Conservation (phyloP, 2,329 filamentous ascomycete species). For the Botrytis pseudocinerea region DNA sequence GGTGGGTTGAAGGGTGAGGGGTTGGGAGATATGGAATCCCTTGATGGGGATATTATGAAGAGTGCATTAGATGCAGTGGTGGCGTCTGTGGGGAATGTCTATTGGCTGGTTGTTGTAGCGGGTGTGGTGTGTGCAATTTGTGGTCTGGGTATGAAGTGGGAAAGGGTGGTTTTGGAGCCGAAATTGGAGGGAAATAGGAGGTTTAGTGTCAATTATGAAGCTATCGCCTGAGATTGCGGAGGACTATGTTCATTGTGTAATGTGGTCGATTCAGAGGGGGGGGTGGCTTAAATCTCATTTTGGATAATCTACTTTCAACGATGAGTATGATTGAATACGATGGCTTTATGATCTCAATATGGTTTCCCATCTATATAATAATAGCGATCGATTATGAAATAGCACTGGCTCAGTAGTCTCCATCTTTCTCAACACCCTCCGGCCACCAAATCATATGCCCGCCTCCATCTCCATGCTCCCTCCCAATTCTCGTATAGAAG, state of each 20-base stretch:
- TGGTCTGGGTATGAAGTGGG: conserved; percentile 2
- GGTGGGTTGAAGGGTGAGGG: not conserved
- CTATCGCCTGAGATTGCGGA: not conserved
- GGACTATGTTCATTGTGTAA: not conserved
- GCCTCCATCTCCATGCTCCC: conserved; percentile 26
- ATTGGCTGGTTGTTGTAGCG: not conserved
- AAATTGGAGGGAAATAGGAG: not conserved
- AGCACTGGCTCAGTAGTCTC: not conserved
- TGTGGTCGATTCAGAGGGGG: not conserved
- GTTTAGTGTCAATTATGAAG: not conserved
- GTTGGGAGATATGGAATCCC: not conserved
- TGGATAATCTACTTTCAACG: not conserved
- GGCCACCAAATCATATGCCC: conserved; percentile 35
- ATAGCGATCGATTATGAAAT: not conserved
- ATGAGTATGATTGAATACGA: not conserved
- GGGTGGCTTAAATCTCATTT: not conserved
- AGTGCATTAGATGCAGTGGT: not conserved
- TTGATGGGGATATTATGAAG: not conserved
- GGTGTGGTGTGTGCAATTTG: not conserved
- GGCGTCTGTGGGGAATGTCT: not conserved
- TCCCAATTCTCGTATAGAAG: conserved; percentile 25
- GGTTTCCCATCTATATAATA: not conserved
- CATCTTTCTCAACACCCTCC: conserved; percentile 19
- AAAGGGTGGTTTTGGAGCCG: not conserved
- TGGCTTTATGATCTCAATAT: not conserved